phyloP scores from a whole-genome alignment of 148 eudicot genomes.

The Heliamphora exappendiculata region DNA sequence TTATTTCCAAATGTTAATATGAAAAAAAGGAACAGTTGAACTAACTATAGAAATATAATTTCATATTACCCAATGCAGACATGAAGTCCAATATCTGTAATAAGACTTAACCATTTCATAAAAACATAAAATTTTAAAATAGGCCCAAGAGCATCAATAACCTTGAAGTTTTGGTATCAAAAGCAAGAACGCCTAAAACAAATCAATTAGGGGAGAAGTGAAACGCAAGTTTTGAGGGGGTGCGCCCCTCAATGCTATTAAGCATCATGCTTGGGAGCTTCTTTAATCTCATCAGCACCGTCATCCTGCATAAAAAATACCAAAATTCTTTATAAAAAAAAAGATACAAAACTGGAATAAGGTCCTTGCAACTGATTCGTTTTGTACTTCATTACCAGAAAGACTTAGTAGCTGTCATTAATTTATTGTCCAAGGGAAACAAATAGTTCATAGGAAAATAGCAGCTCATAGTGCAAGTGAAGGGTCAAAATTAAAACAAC shows the following conservation, averaged over 20 bases:
- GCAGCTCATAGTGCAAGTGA: background rate
- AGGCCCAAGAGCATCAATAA: too few relatives aligned
- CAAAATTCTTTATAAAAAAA: background rate
- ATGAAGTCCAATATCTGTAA: too few relatives aligned
- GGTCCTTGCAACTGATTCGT: background rate
- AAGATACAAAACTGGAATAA: background rate
- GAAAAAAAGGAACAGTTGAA: too few relatives aligned
- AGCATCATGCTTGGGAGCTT: conserved; percentile 47
- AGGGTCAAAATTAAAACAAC: background rate
- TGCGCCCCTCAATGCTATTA: conserved; percentile 12
- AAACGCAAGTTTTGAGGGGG: background rate
- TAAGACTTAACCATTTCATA: too few relatives aligned
- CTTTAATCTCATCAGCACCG: conserved; percentile 52
- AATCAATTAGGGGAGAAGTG: background rate
- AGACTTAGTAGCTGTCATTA: too few relatives aligned
- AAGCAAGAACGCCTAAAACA: too few relatives aligned
- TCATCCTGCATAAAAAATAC: conserved; percentile 39
- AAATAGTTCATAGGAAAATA: background rate
- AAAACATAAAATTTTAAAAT: too few relatives aligned
- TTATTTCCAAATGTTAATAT: too few relatives aligned
- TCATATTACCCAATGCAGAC: too few relatives aligned
- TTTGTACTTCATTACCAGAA: background rate
- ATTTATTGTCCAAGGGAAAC: background rate
- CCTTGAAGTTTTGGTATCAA: too few relatives aligned
- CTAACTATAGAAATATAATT: too few relatives aligned